Conservation (phyloP, 2,329 filamentous ascomycete genomes). For the Aureobasidium musti region DNA sequence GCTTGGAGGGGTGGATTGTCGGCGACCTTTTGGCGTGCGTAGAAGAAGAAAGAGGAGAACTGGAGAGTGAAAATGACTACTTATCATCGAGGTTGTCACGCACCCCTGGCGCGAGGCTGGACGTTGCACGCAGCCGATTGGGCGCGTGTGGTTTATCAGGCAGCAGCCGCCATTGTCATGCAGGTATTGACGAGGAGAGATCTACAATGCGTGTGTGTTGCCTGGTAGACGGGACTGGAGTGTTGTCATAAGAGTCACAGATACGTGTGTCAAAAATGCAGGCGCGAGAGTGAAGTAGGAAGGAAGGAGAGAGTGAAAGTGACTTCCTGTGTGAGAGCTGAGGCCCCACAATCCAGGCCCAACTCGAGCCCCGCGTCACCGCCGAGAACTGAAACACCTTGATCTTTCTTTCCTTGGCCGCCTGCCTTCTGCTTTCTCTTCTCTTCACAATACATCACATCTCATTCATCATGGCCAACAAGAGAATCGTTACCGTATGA, state of each 20-base stretch:
- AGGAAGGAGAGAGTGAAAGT: not conserved
- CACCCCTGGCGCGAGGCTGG: conserved; percentile 23
- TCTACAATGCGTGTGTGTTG: conserved; percentile 21
- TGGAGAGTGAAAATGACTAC: not conserved
- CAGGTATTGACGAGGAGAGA: conserved; percentile 12
- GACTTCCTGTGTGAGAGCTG: not conserved
- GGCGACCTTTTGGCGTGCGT: conserved; percentile 31
- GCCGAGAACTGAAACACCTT: conserved; percentile 12
- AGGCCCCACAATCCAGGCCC: not conserved
- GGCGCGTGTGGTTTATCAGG: conserved; percentile 18
- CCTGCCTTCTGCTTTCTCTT: not conserved
- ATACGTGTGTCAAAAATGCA: not conserved
- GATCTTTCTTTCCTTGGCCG: not conserved
- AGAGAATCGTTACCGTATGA: conserved; percentile 51
- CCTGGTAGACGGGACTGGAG: not conserved
- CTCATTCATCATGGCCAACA: conserved; percentile 40
- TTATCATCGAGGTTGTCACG: conserved; percentile 10
- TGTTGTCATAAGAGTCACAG: not conserved
- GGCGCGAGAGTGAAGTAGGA: not conserved
- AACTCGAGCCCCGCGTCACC: conserved; percentile 23
- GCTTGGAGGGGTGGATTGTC: conserved; percentile 31
- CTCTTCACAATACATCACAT: not conserved
- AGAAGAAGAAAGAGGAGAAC: conserved; percentile 15
- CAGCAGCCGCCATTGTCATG: conserved; percentile 19
- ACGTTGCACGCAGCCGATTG: conserved; percentile 16